Percentiles rank a stretch among this genome's conserved stretches.
Conservation (phyloP, 805 yeast genomes). For the Lachancea quebecensis region DNA sequence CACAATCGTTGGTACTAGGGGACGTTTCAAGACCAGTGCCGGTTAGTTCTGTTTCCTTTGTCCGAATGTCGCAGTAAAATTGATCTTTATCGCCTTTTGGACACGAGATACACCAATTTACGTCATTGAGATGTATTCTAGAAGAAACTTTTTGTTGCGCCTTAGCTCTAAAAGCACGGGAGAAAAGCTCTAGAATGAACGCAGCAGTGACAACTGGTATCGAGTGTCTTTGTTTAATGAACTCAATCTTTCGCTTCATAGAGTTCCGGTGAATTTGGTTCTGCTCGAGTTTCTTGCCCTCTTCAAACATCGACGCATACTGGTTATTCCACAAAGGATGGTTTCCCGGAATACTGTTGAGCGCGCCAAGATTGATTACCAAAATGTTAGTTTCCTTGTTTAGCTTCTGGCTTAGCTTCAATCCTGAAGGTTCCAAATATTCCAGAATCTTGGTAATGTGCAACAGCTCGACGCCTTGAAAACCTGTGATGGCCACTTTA, state of each 20-base stretch:
- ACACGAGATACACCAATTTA: constrained; percentile 30
- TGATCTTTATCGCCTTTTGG: constrained; percentile 24
- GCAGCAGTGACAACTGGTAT: constrained; percentile 31
- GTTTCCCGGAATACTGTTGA: constrained; percentile 21
- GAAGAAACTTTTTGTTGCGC: not conserved
- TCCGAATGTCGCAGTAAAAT: constrained; percentile 16
- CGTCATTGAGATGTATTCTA: constrained; percentile 21
- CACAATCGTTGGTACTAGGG: no score
- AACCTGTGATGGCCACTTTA: constrained; percentile 58
- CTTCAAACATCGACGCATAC: constrained; percentile 23
- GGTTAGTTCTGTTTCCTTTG: not conserved
- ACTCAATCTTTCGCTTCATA: constrained; percentile 30
- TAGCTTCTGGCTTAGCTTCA: constrained; percentile 21
- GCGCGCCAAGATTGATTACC: constrained; percentile 24
- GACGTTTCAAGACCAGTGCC: no score
- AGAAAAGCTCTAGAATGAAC: constrained; percentile 23
- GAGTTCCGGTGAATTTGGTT: constrained; percentile 28
- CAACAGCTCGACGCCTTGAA: constrained; percentile 65
- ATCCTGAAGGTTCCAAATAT: constrained; percentile 37
- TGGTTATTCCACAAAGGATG: constrained; percentile 28
- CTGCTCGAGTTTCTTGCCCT: constrained; percentile 10
- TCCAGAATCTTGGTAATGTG: constrained; percentile 61
- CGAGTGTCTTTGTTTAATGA: constrained; percentile 23
- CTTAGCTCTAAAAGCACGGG: constrained; percentile 7
- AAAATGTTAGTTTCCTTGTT: constrained; percentile 27